phyloP scores from a whole-genome alignment of 192 early-diverging fungal species.

The Coemansia sp. region DNA sequence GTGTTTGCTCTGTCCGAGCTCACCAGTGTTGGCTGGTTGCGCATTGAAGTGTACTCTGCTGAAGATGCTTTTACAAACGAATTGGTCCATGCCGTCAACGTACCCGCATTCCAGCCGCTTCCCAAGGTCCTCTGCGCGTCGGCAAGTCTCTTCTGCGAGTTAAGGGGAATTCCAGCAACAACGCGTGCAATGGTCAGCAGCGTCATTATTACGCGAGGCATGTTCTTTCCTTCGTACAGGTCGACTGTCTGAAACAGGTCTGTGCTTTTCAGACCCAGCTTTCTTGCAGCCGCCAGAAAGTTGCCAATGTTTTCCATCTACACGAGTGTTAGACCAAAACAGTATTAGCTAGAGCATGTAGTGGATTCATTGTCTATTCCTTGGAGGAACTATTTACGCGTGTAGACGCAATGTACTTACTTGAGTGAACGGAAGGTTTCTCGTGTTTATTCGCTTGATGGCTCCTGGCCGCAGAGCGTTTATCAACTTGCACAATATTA shows the following conservation, averaged over 20 bases:
- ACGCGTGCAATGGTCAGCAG: conserved; percentile 68
- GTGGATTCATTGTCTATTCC: too few relatives aligned
- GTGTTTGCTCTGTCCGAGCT: conserved; percentile 8
- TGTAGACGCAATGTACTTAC: conserved; percentile 13
- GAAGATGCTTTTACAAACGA: conserved; percentile 5
- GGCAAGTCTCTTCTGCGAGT: conserved; percentile 34
- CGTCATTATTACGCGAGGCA: conserved; percentile 71
- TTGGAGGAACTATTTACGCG: background rate
- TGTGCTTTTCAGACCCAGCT: conserved; percentile 69
- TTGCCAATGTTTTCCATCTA: conserved; percentile 85
- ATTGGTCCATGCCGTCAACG: conserved; percentile 21
- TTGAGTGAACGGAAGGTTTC: conserved; percentile 72
- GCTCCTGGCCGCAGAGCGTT: conserved; percentile 74
- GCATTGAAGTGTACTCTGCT: conserved; percentile 22
- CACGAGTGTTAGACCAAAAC: conserved; percentile 6
- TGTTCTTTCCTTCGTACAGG: conserved; percentile 78
- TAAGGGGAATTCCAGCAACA: conserved; percentile 52
- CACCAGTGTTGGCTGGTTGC: conserved; percentile 39
- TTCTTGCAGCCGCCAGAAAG: conserved; percentile 67
- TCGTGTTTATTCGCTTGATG: conserved; percentile 69
- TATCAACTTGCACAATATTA: conserved; percentile 75
- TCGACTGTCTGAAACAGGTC: conserved; percentile 81
- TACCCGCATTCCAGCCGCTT: conserved; percentile 45
- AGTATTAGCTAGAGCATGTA: background rate
- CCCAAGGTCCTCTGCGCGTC: conserved; percentile 33